Evolutionary conservation across 2,329 filamentous ascomycete species (phyloP).

Genomic region (Parascedosporium putredinis): DNA sequence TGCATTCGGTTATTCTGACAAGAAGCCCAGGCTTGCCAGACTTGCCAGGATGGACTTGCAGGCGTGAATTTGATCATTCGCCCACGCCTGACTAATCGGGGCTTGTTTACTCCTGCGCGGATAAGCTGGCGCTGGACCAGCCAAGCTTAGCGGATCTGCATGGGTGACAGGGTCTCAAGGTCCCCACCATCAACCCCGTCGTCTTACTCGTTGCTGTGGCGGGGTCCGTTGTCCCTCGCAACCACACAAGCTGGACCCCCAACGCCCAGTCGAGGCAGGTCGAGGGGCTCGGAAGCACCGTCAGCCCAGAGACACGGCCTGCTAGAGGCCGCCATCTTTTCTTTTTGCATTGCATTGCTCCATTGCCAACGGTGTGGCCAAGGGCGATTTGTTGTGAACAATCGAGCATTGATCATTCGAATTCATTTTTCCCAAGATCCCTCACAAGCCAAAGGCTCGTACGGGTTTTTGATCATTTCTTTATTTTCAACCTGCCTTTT

Average conservation of each 20-base stretch:
- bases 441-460: background rate
- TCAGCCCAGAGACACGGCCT: background rate
- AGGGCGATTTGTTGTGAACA: background rate
- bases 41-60: no score
- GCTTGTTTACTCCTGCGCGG: background rate
- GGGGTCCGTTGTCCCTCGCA: constrained; percentile 9
- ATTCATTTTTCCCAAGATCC: background rate
- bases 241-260: constrained; percentile 3
- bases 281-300: constrained; percentile 1
- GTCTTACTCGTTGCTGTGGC: constrained; percentile 2
- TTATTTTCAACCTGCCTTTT: no score
- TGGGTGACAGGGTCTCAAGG: background rate
- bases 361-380: background rate
- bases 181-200: background rate
- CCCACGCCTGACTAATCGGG: background rate
- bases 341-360: background rate
- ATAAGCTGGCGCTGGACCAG: background rate
- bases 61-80: no score
- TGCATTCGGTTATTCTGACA: no score
- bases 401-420: background rate
- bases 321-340: background rate
- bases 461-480: no score
- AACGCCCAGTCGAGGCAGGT: background rate
- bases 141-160: background rate
- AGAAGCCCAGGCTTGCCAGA: no score